Evolutionary conservation across 345 rosid genomes (phyloP).

Genomic region (Cardamine resedifolia): DNA sequence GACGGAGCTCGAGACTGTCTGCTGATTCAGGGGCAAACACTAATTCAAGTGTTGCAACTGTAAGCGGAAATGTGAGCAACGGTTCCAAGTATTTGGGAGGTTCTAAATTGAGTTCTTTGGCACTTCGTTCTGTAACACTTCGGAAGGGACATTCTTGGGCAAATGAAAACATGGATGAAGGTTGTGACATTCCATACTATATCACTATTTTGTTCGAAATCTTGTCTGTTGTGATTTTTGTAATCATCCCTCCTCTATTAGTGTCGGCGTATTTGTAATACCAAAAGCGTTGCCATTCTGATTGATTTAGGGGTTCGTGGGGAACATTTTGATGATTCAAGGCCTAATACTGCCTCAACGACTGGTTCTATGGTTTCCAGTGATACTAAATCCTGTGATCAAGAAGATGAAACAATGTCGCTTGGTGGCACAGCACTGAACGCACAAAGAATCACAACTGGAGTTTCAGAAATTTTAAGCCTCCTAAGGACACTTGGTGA

Average conservation of each 20-base stretch:
- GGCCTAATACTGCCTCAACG: slow-evolving; percentile 53
- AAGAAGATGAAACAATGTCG: slow-evolving; percentile 56
- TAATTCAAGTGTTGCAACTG: slow-evolving; percentile 49
- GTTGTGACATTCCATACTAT: slow-evolving; percentile 39
- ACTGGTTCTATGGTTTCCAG: slow-evolving; percentile 49
- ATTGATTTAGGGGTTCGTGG: slow-evolving; percentile 60
- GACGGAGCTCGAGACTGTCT: slow-evolving; percentile 81
- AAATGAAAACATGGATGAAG: slow-evolving; percentile 90
- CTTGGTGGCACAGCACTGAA: slow-evolving; percentile 48
- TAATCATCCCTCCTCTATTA: slow-evolving; percentile 1
- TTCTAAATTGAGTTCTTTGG: slow-evolving; percentile 71
- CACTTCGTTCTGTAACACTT: slow-evolving; percentile 78
- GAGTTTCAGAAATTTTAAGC: slow-evolving; percentile 69
- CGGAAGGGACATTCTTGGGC: slow-evolving; percentile 91
- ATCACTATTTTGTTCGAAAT: neutral
- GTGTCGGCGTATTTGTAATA: slow-evolving; percentile 13
- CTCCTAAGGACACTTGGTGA: slow-evolving; percentile 86
- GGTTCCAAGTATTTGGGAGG: slow-evolving; percentile 81
- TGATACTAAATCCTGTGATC: slow-evolving; percentile 59
- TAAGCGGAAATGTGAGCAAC: slow-evolving; percentile 69
- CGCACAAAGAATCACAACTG: slow-evolving; percentile 56
- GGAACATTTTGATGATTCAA: slow-evolving; percentile 75
- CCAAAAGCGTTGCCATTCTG: slow-evolving; percentile 20
- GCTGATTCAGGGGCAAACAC: slow-evolving; percentile 63
- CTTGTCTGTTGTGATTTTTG: slow-evolving; percentile 1